Conservation (phyloP, 257 asterid genomes). For the Solanum clarkiae region DNA sequence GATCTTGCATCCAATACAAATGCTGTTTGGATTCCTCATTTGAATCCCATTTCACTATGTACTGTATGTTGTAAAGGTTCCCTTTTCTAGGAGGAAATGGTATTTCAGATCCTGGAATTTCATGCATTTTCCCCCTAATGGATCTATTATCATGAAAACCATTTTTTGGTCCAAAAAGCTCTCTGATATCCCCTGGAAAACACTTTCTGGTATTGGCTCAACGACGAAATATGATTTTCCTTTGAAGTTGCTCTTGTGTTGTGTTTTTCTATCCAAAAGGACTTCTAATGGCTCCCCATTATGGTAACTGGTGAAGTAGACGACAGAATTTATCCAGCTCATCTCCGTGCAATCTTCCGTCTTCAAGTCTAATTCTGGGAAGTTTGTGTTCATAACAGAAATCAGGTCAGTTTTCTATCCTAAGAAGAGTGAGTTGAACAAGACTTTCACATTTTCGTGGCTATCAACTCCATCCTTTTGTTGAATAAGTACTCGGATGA, state of each 20-base stretch:
- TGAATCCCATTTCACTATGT: constrained; percentile 11
- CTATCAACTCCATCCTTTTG: not conserved
- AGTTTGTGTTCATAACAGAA: not conserved
- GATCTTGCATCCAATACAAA: not conserved
- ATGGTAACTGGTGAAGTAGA: constrained; percentile 4
- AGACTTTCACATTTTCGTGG: not conserved
- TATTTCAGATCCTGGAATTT: not conserved
- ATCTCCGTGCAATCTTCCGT: not conserved
- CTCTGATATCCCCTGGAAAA: constrained; percentile 1
- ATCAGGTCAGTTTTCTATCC: constrained; percentile 1
- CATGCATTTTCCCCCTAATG: constrained; percentile 16
- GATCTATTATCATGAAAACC: constrained; percentile 13
- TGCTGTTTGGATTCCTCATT: not conserved
- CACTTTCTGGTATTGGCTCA: constrained; percentile 1
- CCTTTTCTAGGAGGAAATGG: constrained; percentile 24
- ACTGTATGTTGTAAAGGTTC: constrained; percentile 11
- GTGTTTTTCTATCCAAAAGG: constrained; percentile 4
- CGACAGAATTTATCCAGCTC: constrained; percentile 13
- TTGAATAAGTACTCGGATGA: constrained; percentile 7
- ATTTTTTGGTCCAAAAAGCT: not conserved
- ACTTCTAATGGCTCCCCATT: constrained; percentile 2
- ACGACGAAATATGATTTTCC: constrained; percentile 15
- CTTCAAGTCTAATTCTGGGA: constrained; percentile 11
- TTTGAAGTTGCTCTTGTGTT: constrained; percentile 8
- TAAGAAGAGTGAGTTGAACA: constrained; percentile 10